A percentile compares a stretch with the other conserved stretches of the same genome.
phyloP scores from a whole-genome alignment of 768 basidiomycete genomes.

The Leccinellum luteum region DNA sequence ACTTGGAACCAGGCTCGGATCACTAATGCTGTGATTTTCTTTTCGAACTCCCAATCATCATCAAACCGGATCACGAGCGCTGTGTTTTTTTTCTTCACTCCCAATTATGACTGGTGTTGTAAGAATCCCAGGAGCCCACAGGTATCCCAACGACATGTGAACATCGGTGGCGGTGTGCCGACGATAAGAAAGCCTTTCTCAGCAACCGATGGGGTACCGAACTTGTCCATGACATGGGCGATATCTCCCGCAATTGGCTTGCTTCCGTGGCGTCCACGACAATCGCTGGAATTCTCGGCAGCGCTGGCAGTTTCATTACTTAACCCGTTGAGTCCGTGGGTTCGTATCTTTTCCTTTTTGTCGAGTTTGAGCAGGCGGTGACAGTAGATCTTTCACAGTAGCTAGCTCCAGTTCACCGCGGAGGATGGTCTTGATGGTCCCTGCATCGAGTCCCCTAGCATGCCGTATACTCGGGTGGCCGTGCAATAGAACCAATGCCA shows the following conservation, averaged over 20 bases:
- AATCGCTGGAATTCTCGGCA: slow-evolving; percentile 3
- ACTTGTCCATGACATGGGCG: neutral
- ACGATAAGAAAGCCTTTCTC: neutral
- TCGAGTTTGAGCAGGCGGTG: slow-evolving; percentile 2
- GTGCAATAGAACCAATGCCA: neutral
- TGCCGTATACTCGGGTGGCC: neutral
- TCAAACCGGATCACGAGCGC: neutral
- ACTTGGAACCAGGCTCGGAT: neutral
- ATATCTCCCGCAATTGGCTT: neutral
- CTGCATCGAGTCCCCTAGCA: neutral
- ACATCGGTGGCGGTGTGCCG: neutral
- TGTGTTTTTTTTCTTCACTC: neutral
- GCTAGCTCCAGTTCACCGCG: neutral
- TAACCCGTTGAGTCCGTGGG: neutral
- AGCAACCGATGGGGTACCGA: neutral
- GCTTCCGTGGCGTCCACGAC: slow-evolving; percentile 1
- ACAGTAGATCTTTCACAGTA: neutral
- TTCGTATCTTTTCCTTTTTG: neutral
- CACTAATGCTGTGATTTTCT: neutral
- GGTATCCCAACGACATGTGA: slow-evolving; percentile 2
- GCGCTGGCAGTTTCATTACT: slow-evolving; percentile 7
- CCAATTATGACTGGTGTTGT: neutral
- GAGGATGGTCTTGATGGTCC: neutral
- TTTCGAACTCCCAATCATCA: neutral
- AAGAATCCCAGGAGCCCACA: neutral